Conservation (phyloP, 345 rosid genomes). For the Ceriops zippeliana region DNA sequence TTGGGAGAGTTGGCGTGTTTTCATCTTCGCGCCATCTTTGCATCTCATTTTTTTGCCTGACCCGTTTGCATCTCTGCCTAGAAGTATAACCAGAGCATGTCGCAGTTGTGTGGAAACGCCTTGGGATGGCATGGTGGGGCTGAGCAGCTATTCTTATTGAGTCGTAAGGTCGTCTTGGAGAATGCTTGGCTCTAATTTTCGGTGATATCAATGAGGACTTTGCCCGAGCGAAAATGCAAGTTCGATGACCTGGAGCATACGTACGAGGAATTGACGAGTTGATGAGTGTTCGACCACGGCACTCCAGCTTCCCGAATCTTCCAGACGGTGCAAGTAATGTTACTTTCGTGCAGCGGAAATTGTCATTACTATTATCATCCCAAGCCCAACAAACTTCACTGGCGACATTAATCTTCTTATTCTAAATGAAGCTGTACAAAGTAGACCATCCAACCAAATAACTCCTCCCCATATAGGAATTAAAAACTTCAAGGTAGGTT, state of each 20-base stretch:
- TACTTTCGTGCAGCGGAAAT: too few relatives aligned
- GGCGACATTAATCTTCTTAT: not conserved
- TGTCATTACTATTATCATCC: too few relatives aligned
- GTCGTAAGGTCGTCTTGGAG: too few relatives aligned
- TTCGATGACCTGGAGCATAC: too few relatives aligned
- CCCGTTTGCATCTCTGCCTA: not conserved
- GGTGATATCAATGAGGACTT: too few relatives aligned
- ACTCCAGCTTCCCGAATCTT: conserved; percentile 8
- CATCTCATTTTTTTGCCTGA: not conserved
- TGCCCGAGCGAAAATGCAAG: too few relatives aligned
- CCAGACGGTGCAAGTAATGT: too few relatives aligned
- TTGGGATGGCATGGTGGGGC: not conserved
- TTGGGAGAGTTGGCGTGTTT: too few relatives aligned
- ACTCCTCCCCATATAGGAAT: conserved; percentile 7
- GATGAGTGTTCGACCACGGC: conserved; percentile 22
- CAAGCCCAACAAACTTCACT: not conserved
- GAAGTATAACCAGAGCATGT: not conserved
- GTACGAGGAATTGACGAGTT: not conserved
- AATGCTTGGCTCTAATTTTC: too few relatives aligned
- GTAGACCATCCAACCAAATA: conserved; percentile 23
- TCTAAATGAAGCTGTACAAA: conserved; percentile 20
- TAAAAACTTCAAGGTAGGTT: not conserved
- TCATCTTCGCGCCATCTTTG: not conserved
- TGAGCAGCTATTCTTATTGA: not conserved
- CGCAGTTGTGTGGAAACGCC: not conserved